A percentile compares a stretch with the other conserved stretches of the same genome.
phyloP scores from a whole-genome alignment of 73 alveolate species.

The Paramecium biaurelia region DNA sequence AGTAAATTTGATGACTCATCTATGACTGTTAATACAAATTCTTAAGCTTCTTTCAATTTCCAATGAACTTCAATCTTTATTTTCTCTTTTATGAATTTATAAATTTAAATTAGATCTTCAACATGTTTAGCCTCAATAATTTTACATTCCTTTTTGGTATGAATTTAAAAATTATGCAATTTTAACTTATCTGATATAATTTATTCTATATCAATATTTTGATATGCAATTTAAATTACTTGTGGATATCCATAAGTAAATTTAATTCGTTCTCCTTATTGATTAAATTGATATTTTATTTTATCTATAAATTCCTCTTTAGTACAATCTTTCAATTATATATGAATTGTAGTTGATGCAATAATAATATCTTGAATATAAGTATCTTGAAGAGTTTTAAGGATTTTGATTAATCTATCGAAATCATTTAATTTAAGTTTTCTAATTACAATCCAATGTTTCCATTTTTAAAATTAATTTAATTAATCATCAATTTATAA shows the following conservation, averaged over 20 bases:
- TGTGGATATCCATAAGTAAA: not conserved
- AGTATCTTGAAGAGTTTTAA: not conserved
- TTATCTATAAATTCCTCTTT: not conserved
- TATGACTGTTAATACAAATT: not conserved
- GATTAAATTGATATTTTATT: not conserved
- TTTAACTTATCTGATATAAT: not conserved
- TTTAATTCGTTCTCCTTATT: not conserved
- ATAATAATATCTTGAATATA: not conserved
- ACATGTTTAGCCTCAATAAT: not conserved
- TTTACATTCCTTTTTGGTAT: not conserved
- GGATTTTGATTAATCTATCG: not conserved
- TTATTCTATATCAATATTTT: not conserved
- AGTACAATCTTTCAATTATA: not conserved
- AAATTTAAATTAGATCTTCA: not conserved
- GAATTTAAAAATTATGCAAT: not conserved
- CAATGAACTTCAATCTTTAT: not conserved
- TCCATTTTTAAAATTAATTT: not conserved
- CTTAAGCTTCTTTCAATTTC: not conserved
- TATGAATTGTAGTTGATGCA: not conserved
- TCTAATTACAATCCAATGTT: not conserved
- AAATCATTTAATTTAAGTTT: not conserved
- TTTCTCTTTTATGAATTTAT: not conserved
- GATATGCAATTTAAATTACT: not conserved
- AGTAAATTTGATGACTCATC: not conserved
- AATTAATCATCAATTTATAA: not conserved